phyloP scores from a whole-genome alignment of 2,329 filamentous ascomycete genomes.

The Colletotrichum sp. region DNA sequence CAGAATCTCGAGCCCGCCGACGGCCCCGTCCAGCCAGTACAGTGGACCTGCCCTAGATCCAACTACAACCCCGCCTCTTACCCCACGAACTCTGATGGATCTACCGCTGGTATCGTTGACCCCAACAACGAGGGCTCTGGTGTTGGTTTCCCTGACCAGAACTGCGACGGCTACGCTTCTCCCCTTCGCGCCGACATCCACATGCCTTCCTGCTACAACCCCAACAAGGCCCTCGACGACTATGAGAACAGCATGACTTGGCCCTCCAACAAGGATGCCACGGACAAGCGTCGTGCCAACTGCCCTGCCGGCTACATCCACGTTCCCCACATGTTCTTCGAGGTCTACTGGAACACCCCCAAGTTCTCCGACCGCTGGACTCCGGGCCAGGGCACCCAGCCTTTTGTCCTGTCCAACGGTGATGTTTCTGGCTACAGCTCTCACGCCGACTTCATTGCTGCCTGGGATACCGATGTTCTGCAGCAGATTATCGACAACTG shows the following conservation, averaged over 20 bases:
- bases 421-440: constrained; percentile 73
- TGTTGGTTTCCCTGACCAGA: constrained; percentile 71
- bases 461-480: constrained; percentile 70
- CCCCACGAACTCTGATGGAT: constrained; percentile 59
- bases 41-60: constrained; percentile 65
- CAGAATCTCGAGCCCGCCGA: constrained; percentile 56
- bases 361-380: constrained; percentile 58
- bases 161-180: constrained; percentile 68
- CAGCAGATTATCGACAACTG: constrained; percentile 73
- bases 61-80: constrained; percentile 56
- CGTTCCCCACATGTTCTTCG: constrained; percentile 62
- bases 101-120: constrained; percentile 59
- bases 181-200: constrained; percentile 71
- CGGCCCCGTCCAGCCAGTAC: constrained; percentile 58
- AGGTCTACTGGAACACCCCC: constrained; percentile 66
- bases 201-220: constrained; percentile 79
- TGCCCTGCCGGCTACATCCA: constrained; percentile 62
- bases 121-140: constrained; percentile 60
- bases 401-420: constrained; percentile 73
- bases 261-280: constrained; percentile 48
- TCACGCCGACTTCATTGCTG: constrained; percentile 77
- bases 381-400: constrained; percentile 58
- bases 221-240: constrained; percentile 61
- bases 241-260: constrained; percentile 71
- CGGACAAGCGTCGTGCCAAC: constrained; percentile 54